Evolutionary conservation across 148 eudicot genomes (phyloP).

Genomic region (Oxyria digyna): DNA sequence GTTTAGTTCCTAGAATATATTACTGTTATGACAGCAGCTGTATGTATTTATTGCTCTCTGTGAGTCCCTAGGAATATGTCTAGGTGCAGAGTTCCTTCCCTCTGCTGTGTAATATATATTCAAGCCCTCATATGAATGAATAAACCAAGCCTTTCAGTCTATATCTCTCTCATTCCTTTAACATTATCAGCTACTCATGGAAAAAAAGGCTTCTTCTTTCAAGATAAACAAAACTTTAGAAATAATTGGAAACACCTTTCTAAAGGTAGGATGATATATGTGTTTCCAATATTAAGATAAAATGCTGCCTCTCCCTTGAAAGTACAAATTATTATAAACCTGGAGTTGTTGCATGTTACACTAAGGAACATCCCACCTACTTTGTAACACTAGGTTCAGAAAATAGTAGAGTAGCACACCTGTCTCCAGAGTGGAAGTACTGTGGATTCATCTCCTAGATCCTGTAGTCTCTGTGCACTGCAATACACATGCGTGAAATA

Average conservation of each 20-base stretch:
- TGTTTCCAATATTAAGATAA: background rate
- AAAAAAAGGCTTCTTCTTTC: background rate
- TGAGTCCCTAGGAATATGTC: no score
- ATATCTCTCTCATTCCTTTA: no score
- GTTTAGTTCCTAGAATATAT: no score
- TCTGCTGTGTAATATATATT: no score
- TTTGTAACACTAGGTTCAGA: background rate
- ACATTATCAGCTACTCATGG: background rate
- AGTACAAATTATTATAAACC: background rate
- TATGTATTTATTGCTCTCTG: no score
- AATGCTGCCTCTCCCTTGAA: background rate
- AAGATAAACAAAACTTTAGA: background rate
- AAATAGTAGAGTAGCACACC: slow-evolving; percentile 24
- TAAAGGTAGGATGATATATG: no score
- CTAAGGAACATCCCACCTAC: background rate
- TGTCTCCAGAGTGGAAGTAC: slow-evolving; percentile 96
- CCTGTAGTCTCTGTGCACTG: slow-evolving; percentile 77
- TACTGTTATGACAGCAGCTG: no score
- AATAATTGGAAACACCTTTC: background rate
- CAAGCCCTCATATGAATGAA: no score
- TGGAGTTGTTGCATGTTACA: background rate
- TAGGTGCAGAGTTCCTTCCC: no score
- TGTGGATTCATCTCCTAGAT: slow-evolving; percentile 77
- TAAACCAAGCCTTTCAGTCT: no score
- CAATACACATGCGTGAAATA: slow-evolving; percentile 17